phyloP scores from a whole-genome alignment of 768 basidiomycete genomes.

The Kwoniella sp. region DNA sequence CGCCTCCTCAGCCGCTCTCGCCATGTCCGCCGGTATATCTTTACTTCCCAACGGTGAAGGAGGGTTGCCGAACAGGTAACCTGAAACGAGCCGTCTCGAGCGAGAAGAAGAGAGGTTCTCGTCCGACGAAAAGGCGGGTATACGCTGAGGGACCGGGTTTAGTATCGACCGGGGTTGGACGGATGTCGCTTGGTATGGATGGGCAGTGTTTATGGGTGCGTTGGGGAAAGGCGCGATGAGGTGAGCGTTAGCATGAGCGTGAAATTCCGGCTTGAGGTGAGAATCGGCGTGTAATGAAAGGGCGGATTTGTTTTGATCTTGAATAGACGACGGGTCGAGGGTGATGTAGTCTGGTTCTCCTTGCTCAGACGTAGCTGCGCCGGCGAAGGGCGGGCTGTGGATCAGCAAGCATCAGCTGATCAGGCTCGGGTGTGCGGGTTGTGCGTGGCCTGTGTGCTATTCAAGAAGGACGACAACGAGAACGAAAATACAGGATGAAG shows the following conservation, averaged over 20 bases:
- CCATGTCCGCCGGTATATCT: not conserved
- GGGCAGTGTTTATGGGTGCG: slow-evolving; percentile 4
- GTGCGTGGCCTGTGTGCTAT: too few species aligned
- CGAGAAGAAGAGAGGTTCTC: slow-evolving; percentile 42
- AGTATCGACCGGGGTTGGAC: not conserved
- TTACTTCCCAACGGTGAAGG: slow-evolving; percentile 20
- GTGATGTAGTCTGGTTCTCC: slow-evolving; percentile 38
- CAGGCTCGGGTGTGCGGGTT: too few species aligned
- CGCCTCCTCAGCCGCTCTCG: not conserved
- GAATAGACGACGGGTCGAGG: slow-evolving; percentile 22
- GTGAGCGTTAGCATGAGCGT: not conserved
- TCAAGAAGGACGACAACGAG: too few species aligned
- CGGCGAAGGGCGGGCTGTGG: slow-evolving; percentile 48
- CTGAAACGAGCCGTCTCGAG: slow-evolving; percentile 43
- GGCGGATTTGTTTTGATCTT: not conserved
- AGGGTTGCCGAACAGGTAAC: slow-evolving; percentile 53
- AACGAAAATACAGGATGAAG: not conserved
- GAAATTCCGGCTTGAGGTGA: not conserved
- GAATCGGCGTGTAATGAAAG: slow-evolving; percentile 14
- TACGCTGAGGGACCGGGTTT: slow-evolving; percentile 12
- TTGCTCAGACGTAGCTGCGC: slow-evolving; percentile 27
- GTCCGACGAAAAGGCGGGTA: not conserved
- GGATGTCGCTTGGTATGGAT: not conserved
- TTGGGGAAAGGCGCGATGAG: slow-evolving; percentile 2
- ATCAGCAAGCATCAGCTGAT: not conserved